A percentile compares a stretch with the other conserved stretches of the same genome.
Evolutionary conservation across 257 asterid species (phyloP).

Genomic region (Ilex aquifolium): DNA sequence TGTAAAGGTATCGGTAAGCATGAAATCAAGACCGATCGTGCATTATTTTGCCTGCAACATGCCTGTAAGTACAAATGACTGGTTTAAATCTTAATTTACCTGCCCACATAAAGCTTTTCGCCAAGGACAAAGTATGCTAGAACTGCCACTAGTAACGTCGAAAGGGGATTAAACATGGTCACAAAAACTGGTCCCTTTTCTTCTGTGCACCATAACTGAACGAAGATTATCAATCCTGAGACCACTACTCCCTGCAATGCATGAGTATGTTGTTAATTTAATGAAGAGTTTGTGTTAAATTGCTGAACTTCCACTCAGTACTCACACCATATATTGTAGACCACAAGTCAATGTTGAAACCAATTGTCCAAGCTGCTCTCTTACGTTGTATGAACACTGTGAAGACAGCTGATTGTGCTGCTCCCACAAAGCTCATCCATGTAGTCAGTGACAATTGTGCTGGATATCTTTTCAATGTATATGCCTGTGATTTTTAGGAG

Average conservation of each 20-base stretch:
- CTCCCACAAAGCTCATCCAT: conserved; percentile 76
- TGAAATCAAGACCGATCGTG: too few species aligned
- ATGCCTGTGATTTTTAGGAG: conserved; percentile 35
- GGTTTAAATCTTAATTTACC: conserved; percentile 26
- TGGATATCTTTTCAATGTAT: conserved; percentile 59
- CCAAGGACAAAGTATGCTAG: conserved; percentile 59
- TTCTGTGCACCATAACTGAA: conserved; percentile 67
- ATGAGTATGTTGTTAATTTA: background rate
- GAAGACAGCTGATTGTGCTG: conserved; percentile 70
- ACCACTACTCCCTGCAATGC: conserved; percentile 52
- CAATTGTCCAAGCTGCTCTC: conserved; percentile 60
- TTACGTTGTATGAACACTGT: conserved; percentile 49
- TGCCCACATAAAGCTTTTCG: conserved; percentile 58
- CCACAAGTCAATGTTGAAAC: conserved; percentile 68
- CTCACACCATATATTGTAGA: conserved; percentile 65
- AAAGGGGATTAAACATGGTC: conserved; percentile 68
- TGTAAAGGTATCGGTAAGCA: too few species aligned
- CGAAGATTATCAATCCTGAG: conserved; percentile 47
- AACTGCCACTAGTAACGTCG: conserved; percentile 49
- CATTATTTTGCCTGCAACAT: too few species aligned
- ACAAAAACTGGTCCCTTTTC: conserved; percentile 74
- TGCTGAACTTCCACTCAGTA: background rate
- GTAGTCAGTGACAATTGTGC: conserved; percentile 67
- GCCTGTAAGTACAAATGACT: too few species aligned
- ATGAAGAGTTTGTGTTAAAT: background rate